phyloP scores from a whole-genome alignment of 164 flowering plant species.

The Vitis vinifera region ASM3070453v1 NC_081809.1:5885501-5886000 shows the following conservation, averaged over 20 bases:
- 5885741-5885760: too few relatives aligned
- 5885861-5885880: too few relatives aligned
- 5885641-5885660: not conserved
- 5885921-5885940: not conserved
- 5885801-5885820: too few relatives aligned
- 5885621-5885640: not conserved
- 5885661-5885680: too few relatives aligned
- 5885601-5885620: not conserved
- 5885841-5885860: too few relatives aligned
- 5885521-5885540: slow-evolving; percentile 17
- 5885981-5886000: slow-evolving; percentile 18
- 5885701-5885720: too few relatives aligned
- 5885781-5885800: too few relatives aligned
- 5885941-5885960: slow-evolving; percentile 17
- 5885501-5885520: slow-evolving; percentile 5
- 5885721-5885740: too few relatives aligned
- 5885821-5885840: too few relatives aligned
- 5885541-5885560: not conserved
- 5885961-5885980: slow-evolving; percentile 24
- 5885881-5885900: too few relatives aligned
- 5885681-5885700: too few relatives aligned
- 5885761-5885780: too few relatives aligned
- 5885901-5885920: not conserved
- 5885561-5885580: not conserved
- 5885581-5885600: not conserved